Evolutionary conservation across 768 basidiomycete species (phyloP).

Genomic region (Royoungia palumana): DNA sequence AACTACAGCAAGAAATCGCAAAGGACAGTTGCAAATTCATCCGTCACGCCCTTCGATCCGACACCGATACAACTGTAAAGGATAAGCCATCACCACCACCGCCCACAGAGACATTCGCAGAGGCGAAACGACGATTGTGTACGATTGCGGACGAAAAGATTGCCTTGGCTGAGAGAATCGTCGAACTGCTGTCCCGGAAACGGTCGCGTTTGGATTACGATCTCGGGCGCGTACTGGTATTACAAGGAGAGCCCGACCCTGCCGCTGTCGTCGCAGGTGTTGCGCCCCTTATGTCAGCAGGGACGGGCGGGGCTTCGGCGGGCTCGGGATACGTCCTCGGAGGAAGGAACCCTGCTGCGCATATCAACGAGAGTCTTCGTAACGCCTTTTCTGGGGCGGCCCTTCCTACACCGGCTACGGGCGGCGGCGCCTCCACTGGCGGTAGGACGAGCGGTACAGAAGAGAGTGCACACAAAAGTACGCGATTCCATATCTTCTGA

Average conservation of each 20-base stretch:
- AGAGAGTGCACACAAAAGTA: conserved; percentile 31
- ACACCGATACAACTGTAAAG: conserved; percentile 25
- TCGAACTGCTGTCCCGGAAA: conserved; percentile 43
- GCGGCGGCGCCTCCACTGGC: conserved; percentile 1
- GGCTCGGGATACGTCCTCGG: conserved; percentile 31
- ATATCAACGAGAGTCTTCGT: conserved; percentile 39
- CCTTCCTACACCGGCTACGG: conserved; percentile 16
- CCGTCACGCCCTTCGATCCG: conserved; percentile 38
- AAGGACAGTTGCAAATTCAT: conserved; percentile 43
- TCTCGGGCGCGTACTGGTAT: conserved; percentile 39
- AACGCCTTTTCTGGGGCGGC: conserved; percentile 33
- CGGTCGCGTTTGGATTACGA: conserved; percentile 48
- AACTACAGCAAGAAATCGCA: conserved; percentile 43
- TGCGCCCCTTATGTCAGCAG: conserved; percentile 21
- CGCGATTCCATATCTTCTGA: neutral
- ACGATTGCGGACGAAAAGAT: conserved; percentile 43
- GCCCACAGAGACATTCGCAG: conserved; percentile 30
- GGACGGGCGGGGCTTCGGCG: conserved; percentile 5
- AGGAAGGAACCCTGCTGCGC: conserved; percentile 37
- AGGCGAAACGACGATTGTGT: conserved; percentile 26
- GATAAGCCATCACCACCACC: conserved; percentile 30
- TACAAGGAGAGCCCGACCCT: conserved; percentile 43
- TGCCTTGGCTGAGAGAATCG: conserved; percentile 40
- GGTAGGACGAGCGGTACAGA: conserved; percentile 20
- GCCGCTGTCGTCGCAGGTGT: conserved; percentile 30